A percentile compares a stretch with the other conserved stretches of the same genome.
Conservation (phyloP, 345 rosid genomes). For the Corymbia maculata region DNA sequence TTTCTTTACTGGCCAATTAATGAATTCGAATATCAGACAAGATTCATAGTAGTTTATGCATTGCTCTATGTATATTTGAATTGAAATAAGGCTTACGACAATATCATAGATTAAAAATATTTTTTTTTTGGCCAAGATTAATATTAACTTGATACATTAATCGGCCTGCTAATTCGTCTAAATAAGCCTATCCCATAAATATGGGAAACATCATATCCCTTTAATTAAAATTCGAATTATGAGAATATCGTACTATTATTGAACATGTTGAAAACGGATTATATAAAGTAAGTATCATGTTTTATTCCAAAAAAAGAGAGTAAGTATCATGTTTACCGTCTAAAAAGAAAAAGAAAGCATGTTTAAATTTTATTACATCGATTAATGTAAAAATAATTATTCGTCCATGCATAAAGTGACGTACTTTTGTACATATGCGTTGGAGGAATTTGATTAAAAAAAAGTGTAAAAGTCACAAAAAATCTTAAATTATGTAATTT, state of each 20-base stretch:
- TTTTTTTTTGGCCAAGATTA: background rate
- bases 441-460: background rate
- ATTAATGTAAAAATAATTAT: background rate
- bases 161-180: background rate
- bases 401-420: background rate
- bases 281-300: background rate
- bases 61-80: background rate
- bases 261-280: background rate
- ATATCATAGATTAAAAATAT: background rate
- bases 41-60: background rate
- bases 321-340: background rate
- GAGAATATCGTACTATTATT: background rate
- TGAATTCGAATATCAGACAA: background rate
- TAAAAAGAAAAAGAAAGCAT: too few species aligned
- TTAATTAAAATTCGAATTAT: background rate
- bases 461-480: background rate
- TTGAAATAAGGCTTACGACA: background rate
- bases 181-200: background rate
- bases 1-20: background rate
- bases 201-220: background rate
- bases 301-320: too few species aligned
- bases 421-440: background rate
- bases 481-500: too few species aligned
- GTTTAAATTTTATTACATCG: background rate
- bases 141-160: background rate